phyloP scores from a whole-genome alignment of 2,329 filamentous ascomycete species.

The Xylariales sp. region DNA sequence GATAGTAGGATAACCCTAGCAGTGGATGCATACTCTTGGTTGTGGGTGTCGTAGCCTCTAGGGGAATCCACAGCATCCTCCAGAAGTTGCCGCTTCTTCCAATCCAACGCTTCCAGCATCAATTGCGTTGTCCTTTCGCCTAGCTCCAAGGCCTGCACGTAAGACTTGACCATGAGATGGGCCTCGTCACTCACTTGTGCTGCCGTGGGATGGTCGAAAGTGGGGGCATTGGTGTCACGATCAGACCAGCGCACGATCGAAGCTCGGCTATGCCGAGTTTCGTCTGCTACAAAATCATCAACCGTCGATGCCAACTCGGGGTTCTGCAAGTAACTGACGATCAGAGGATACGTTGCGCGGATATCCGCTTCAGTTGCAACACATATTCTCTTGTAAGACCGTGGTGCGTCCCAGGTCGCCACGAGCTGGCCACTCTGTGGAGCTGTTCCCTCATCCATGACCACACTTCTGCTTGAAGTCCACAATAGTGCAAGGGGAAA shows the following conservation, averaged over 20 bases:
- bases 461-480: no score
- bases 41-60: background rate
- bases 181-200: background rate
- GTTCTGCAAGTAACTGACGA: background rate
- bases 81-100: background rate
- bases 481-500: no score
- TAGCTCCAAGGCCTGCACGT: background rate
- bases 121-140: background rate
- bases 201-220: background rate
- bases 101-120: background rate
- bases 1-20: background rate
- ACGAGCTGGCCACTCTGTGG: background rate
- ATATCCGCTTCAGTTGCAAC: background rate
- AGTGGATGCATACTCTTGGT: background rate
- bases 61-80: background rate
- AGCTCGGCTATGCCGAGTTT: background rate
- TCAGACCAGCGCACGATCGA: no score
- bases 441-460: background rate
- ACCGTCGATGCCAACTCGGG: slow-evolving; percentile 1
- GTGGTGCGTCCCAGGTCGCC: background rate
- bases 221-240: background rate
- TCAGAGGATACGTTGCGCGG: background rate
- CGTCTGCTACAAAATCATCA: slow-evolving; percentile 1
- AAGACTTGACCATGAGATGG: background rate
- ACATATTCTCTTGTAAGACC: background rate